These are phyloP conservation scores for Capsicum baccatum DNA, from an alignment of 257 asterid genomes.

Conservation along the genomic window DNA sequence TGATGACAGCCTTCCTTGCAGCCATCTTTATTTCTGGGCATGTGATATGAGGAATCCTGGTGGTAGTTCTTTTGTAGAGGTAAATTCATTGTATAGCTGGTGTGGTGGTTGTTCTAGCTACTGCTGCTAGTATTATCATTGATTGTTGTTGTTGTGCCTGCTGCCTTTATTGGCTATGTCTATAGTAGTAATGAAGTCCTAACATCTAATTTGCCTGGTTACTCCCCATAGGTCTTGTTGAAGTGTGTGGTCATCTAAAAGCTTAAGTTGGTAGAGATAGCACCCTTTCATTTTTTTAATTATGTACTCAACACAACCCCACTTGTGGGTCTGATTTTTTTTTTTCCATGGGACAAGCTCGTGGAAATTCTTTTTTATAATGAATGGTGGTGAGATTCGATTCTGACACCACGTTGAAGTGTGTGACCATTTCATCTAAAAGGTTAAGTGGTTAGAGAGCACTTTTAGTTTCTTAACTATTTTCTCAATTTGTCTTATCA, in stretches of 20 bases:
- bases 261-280: too few relatives aligned
- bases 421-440: too few relatives aligned
- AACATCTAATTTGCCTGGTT: conserved; percentile 4
- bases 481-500: background rate
- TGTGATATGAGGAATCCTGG: conserved; percentile 99
- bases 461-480: too few relatives aligned
- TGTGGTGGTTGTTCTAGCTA: conserved; percentile 22
- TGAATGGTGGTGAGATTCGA: too few relatives aligned
- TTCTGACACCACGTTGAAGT: too few relatives aligned
- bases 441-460: too few relatives aligned
- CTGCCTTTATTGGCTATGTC: conserved; percentile 13
- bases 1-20: conserved; percentile 82
- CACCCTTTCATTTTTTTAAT: too few relatives aligned
- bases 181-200: background rate
- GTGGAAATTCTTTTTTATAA: too few relatives aligned
- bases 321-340: too few relatives aligned
- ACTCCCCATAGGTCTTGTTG: background rate
- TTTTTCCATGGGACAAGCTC: too few relatives aligned
- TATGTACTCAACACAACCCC: too few relatives aligned
- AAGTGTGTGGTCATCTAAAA: too few relatives aligned
- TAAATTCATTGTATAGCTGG: conserved; percentile 33
- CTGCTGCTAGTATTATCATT: background rate
- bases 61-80: conserved; percentile 98
- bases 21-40: conserved; percentile 93
- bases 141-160: background rate